A percentile compares a stretch with the other conserved stretches of the same genome.
These are phyloP conservation scores for Pyrenula aspistea DNA, from an alignment of 495 filamentous ascomycete species.

Conservation along the genomic window DNA sequence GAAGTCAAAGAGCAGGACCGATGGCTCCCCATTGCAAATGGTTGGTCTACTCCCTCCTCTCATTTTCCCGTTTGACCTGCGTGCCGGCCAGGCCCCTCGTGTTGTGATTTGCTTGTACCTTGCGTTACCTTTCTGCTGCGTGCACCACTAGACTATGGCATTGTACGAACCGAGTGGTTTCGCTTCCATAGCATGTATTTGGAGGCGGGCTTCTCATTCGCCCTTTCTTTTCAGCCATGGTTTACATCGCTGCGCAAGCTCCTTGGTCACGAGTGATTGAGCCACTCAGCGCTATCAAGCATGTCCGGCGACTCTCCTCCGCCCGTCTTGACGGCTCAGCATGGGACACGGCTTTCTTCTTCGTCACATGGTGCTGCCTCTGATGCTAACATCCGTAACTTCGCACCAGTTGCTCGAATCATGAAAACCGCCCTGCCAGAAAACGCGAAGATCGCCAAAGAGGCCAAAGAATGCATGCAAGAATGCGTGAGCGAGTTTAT, in stretches of 20 bases:
- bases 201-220: slow-evolving; percentile 1
- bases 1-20: slow-evolving; percentile 99
- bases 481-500: slow-evolving; percentile 99
- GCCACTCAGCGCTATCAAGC: not conserved
- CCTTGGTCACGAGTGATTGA: not conserved
- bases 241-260: slow-evolving; percentile 2
- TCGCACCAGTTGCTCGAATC: slow-evolving; percentile 91
- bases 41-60: slow-evolving; percentile 60
- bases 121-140: slow-evolving; percentile 29
- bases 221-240: slow-evolving; percentile 1
- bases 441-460: slow-evolving; percentile 98
- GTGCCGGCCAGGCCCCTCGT: slow-evolving; percentile 3
- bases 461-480: slow-evolving; percentile 99
- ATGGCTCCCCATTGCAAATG: slow-evolving; percentile 99
- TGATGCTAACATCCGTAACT: slow-evolving; percentile 84
- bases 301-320: not conserved
- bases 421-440: slow-evolving; percentile 97
- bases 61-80: slow-evolving; percentile 26
- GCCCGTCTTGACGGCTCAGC: not conserved
- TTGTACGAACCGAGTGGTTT: not conserved
- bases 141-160: slow-evolving; percentile 1
- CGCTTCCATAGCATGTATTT: not conserved
- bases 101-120: slow-evolving; percentile 46
- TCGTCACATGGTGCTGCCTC: slow-evolving; percentile 15
- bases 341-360: not conserved